These are phyloP conservation scores for Fusarium udum DNA, from an alignment of 2,329 filamentous ascomycete species.

Conservation along the genomic window DNA sequence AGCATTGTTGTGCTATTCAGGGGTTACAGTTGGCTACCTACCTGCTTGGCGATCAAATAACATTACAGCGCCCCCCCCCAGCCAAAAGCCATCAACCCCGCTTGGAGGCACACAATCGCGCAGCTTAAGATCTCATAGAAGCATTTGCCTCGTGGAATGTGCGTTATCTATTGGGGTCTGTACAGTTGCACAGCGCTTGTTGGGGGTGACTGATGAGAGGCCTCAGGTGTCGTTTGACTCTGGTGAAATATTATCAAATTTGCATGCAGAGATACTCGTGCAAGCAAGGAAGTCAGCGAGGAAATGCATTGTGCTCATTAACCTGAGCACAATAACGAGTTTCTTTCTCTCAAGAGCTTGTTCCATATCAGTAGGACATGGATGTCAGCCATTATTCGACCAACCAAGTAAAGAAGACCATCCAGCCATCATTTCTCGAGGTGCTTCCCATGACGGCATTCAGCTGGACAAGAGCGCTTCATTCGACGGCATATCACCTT, in stretches of 20 bases:
- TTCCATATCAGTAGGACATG: conserved; percentile 17
- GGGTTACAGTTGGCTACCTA: conserved; percentile 16
- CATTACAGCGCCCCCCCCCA: conserved; percentile 10
- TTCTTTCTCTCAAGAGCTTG: conserved; percentile 5
- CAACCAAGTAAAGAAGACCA: conserved; percentile 15
- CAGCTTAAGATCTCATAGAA: conserved; percentile 28
- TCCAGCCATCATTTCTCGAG: conserved; percentile 35
- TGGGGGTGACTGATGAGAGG: not conserved
- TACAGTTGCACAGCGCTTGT: not conserved
- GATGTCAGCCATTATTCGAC: conserved; percentile 5
- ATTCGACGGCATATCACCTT: conserved; percentile 8
- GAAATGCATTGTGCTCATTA: not conserved
- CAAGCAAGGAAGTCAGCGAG: not conserved
- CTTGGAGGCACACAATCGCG: conserved; percentile 26
- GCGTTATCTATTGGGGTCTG: conserved; percentile 13
- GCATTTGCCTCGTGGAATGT: conserved; percentile 33
- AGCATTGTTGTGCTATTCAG: conserved; percentile 19
- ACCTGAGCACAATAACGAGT: conserved; percentile 3
- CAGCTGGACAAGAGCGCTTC: not conserved
- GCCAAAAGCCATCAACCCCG: conserved; percentile 25
- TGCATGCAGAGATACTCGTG: not conserved
- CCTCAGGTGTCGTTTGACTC: not conserved
- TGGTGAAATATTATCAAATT: not conserved
- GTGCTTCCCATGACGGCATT: conserved; percentile 24
- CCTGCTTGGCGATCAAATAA: conserved; percentile 17